These are phyloP conservation scores for Petunia hybrid DNA, from an alignment of 305 asterid species.

Conservation along the genomic window DNA sequence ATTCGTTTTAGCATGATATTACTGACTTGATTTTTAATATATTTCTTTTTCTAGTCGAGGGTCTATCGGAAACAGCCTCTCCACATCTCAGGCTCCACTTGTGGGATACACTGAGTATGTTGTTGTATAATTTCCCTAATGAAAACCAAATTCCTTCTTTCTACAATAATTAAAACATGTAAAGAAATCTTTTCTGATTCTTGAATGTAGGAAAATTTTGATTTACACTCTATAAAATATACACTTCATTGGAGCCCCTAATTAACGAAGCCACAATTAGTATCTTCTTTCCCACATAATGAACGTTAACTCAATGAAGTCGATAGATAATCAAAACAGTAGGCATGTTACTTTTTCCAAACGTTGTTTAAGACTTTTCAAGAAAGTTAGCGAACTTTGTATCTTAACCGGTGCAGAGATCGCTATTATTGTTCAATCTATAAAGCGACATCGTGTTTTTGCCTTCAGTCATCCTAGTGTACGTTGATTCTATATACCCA, in stretches of 20 bases:
- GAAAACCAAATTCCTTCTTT: neutral
- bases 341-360: conserved; percentile 46
- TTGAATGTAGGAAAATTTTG: neutral
- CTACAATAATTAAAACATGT: neutral
- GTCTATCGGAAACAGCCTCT: too few relatives aligned
- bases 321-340: conserved; percentile 38
- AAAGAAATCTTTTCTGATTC: neutral
- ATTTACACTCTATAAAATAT: neutral
- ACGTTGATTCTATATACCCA: neutral
- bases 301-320: conserved; percentile 34
- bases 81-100: too few relatives aligned
- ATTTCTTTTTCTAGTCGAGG: too few relatives aligned
- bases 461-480: conserved; percentile 48
- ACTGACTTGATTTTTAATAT: too few relatives aligned
- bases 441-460: conserved; percentile 44
- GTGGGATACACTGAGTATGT: too few relatives aligned
- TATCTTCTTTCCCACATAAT: neutral
- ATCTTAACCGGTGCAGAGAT: conserved; percentile 45
- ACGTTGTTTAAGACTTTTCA: conserved; percentile 47
- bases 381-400: conserved; percentile 48
- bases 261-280: neutral
- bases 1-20: too few relatives aligned
- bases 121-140: neutral
- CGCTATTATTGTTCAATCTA: conserved; percentile 47
- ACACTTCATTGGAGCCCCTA: neutral